Conservation (phyloP, 345 rosid species). For the Raphanus sativus region DNA sequence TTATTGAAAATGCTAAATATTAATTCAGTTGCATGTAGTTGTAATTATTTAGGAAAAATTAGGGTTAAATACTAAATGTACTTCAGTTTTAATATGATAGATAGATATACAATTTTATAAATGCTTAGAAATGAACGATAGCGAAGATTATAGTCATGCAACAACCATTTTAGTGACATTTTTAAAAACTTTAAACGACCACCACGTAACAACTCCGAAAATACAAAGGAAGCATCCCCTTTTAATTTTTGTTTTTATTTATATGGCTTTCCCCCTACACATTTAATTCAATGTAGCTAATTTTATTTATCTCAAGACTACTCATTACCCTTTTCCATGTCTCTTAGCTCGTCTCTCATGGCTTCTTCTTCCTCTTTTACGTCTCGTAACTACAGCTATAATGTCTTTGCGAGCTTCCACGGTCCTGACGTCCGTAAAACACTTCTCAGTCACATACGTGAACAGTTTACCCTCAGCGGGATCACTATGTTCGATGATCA, state of each 20-base stretch:
- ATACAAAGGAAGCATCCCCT: background rate
- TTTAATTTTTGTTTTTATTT: background rate
- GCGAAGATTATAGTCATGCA: too few species aligned
- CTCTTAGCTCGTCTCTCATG: background rate
- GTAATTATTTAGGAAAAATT: too few species aligned
- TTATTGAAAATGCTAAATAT: too few species aligned
- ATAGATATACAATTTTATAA: too few species aligned
- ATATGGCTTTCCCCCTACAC: background rate
- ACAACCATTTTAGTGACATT: too few species aligned
- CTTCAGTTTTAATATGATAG: too few species aligned
- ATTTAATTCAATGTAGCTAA: too few species aligned
- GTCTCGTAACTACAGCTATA: background rate
- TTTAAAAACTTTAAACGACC: too few species aligned
- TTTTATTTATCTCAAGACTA: background rate
- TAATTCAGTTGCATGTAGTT: too few species aligned
- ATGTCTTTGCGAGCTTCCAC: background rate
- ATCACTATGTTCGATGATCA: background rate
- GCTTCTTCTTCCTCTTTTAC: background rate
- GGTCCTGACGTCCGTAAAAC: slow-evolving; percentile 4
- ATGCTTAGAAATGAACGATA: too few species aligned
- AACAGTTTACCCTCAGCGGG: background rate
- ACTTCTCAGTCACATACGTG: slow-evolving; percentile 8
- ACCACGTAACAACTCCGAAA: background rate
- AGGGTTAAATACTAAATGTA: too few species aligned
- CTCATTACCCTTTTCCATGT: background rate